Evolutionary conservation across 2,329 filamentous ascomycete species (phyloP).

Genomic region (Calonectria multiphialidica): DNA sequence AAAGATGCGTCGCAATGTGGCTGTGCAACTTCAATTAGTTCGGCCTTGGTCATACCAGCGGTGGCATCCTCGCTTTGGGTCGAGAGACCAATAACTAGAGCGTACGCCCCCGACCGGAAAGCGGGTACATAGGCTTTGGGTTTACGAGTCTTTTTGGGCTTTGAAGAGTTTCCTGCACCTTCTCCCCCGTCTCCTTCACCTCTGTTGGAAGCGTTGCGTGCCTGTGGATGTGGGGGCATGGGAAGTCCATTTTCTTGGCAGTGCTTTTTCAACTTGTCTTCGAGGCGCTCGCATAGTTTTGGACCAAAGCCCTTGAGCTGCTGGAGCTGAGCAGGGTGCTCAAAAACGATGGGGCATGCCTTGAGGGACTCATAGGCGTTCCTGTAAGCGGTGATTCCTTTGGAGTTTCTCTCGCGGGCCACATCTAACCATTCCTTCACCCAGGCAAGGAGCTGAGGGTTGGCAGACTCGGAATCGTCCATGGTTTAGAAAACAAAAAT

Average conservation of each 20-base stretch:
- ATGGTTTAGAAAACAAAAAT: conserved; percentile 31
- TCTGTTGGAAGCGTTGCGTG: conserved; percentile 53
- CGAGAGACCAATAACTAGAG: conserved; percentile 75
- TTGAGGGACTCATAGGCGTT: conserved; percentile 83
- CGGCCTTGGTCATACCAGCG: conserved; percentile 72
- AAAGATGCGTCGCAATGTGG: conserved; percentile 81
- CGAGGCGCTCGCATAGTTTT: conserved; percentile 77
- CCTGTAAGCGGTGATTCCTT: conserved; percentile 78
- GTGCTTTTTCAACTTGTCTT: conserved; percentile 69
- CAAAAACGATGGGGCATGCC: conserved; percentile 77
- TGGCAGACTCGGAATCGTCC: conserved; percentile 65
- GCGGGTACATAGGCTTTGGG: conserved; percentile 78
- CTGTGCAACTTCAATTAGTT: conserved; percentile 78
- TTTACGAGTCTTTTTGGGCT: conserved; percentile 69
- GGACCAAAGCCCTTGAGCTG: conserved; percentile 81
- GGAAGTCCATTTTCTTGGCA: conserved; percentile 76
- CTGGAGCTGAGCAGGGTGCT: conserved; percentile 79
- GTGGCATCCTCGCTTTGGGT: conserved; percentile 65
- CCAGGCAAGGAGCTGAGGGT: conserved; percentile 79
- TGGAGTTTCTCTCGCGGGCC: conserved; percentile 76
- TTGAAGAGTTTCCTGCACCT: conserved; percentile 48
- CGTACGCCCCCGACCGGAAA: conserved; percentile 81
- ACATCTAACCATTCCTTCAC: conserved; percentile 82
- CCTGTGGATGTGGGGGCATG: conserved; percentile 71
- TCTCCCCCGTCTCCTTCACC: conserved; percentile 49